Percentiles rank a stretch among this genome's conserved stretches.
These are phyloP conservation scores for Pascua guehoae DNA, from an alignment of 1,284 basidiomycete species.

Conservation along the genomic window DNA sequence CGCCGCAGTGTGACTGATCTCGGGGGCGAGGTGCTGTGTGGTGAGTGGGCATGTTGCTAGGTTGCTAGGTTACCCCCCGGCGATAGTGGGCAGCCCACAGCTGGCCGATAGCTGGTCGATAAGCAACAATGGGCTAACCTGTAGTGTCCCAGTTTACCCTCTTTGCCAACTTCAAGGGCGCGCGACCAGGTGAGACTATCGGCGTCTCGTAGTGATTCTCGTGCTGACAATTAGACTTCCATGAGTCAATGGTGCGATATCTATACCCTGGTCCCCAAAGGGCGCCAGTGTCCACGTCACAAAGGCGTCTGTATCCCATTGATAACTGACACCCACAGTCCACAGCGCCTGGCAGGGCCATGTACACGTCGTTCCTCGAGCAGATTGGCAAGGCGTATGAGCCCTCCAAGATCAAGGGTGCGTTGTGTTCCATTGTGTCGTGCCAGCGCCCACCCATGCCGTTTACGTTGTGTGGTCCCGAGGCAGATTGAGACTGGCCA, in stretches of 20 bases:
- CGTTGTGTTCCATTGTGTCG: background rate
- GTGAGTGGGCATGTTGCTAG: conserved; percentile 26
- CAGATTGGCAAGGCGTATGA: conserved; percentile 63
- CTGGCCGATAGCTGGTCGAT: background rate
- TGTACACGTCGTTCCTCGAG: conserved; percentile 70
- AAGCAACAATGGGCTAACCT: background rate
- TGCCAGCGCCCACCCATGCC: background rate
- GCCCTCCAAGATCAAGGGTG: conserved; percentile 73
- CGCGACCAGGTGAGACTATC: conserved; percentile 56
- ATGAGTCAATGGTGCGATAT: conserved; percentile 72
- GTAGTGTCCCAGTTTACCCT: conserved; percentile 81
- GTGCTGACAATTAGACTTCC: conserved; percentile 65
- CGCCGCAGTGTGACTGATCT: conserved; percentile 77
- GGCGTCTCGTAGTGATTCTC: background rate
- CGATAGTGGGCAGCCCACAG: background rate
- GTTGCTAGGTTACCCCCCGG: background rate
- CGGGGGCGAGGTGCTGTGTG: conserved; percentile 78
- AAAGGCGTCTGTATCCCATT: no score
- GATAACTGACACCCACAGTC: conserved; percentile 51
- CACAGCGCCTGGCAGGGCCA: conserved; percentile 61
- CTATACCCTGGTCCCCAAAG: no score
- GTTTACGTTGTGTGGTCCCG: no score
- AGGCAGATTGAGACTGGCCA: no score
- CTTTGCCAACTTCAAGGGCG: conserved; percentile 82
- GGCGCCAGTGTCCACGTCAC: no score